These are phyloP conservation scores for Rugosomyces carneus DNA, from an alignment of 1,284 basidiomycete species.

Conservation along the genomic window DNA sequence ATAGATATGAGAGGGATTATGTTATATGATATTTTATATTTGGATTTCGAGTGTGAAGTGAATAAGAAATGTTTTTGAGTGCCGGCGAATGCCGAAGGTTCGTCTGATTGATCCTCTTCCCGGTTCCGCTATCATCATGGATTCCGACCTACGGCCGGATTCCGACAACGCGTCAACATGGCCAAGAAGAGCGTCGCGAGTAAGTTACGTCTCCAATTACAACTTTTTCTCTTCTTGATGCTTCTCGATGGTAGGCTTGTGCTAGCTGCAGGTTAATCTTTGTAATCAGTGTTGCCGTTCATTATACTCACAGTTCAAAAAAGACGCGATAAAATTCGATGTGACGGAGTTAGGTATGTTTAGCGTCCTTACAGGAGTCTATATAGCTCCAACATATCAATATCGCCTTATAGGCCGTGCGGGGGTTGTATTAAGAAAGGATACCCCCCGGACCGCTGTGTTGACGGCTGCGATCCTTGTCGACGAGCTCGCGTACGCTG, in stretches of 20 bases:
- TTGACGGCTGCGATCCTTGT: slow-evolving; percentile 47
- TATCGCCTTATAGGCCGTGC: slow-evolving; percentile 36
- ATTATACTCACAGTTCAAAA: slow-evolving; percentile 8
- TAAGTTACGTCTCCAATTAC: slow-evolving; percentile 20
- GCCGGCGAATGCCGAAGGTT: slow-evolving; percentile 22
- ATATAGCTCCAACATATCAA: neutral
- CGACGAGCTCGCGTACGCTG: slow-evolving; percentile 49
- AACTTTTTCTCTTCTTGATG: slow-evolving; percentile 3
- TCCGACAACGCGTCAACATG: slow-evolving; percentile 37
- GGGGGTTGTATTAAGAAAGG: slow-evolving; percentile 48
- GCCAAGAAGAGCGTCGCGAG: slow-evolving; percentile 43
- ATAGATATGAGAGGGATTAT: too few relatives aligned
- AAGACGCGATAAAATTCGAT: slow-evolving; percentile 55
- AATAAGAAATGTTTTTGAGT: neutral
- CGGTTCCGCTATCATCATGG: slow-evolving; percentile 28
- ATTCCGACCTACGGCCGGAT: slow-evolving; percentile 36
- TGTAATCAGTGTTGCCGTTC: neutral
- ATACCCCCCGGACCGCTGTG: slow-evolving; percentile 42
- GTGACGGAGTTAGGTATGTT: slow-evolving; percentile 44
- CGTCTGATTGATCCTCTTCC: slow-evolving; percentile 20
- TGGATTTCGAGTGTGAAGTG: neutral
- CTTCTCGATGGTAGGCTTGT: slow-evolving; percentile 36
- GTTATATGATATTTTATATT: too few relatives aligned
- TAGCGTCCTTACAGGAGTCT: slow-evolving; percentile 14
- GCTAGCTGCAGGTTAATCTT: slow-evolving; percentile 46